Percentiles rank a stretch among this genome's conserved stretches.
Evolutionary conservation across 495 filamentous ascomycete species (phyloP).

Genomic region (Neurospora sp.): DNA sequence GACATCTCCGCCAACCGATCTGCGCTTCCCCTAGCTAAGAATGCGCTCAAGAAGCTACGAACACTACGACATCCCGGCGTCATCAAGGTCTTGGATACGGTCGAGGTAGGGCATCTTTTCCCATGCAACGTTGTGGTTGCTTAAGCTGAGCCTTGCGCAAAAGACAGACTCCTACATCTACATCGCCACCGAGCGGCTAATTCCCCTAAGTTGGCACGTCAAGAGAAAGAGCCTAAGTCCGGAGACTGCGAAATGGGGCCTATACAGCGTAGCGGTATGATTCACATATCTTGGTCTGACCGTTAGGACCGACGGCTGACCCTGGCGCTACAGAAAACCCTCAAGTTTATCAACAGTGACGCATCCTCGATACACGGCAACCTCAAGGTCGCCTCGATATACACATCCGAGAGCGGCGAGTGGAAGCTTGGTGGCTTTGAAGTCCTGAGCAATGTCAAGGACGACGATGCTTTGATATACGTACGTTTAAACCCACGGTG

Average conservation of each 20-base stretch:
- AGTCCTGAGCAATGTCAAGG: slow-evolving; percentile 85
- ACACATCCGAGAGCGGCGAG: slow-evolving; percentile 87
- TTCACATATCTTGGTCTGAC: neutral
- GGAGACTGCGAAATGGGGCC: slow-evolving; percentile 92
- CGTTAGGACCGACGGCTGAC: slow-evolving; percentile 4
- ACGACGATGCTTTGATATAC: slow-evolving; percentile 87
- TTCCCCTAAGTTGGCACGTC: slow-evolving; percentile 76
- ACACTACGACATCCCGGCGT: slow-evolving; percentile 92
- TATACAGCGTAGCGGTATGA: slow-evolving; percentile 73
- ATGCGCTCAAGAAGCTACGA: slow-evolving; percentile 82
- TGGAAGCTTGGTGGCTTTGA: slow-evolving; percentile 97
- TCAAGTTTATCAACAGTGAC: slow-evolving; percentile 94
- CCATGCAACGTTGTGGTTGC: neutral
- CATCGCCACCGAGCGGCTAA: slow-evolving; percentile 85
- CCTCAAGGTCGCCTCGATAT: slow-evolving; percentile 75
- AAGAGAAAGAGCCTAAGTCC: slow-evolving; percentile 71
- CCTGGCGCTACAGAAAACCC: slow-evolving; percentile 52
- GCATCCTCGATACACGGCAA: slow-evolving; percentile 83
- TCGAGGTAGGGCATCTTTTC: slow-evolving; percentile 57
- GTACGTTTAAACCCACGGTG: slow-evolving; percentile 29
- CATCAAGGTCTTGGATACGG: slow-evolving; percentile 83
- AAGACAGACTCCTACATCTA: slow-evolving; percentile 89
- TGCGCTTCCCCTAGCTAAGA: slow-evolving; percentile 75
- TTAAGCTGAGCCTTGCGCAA: slow-evolving; percentile 10
- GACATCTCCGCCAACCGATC: slow-evolving; percentile 71